Evolutionary conservation across 352 stramenopile species (phyloP).

Genomic region (Pythium graminicola): DNA sequence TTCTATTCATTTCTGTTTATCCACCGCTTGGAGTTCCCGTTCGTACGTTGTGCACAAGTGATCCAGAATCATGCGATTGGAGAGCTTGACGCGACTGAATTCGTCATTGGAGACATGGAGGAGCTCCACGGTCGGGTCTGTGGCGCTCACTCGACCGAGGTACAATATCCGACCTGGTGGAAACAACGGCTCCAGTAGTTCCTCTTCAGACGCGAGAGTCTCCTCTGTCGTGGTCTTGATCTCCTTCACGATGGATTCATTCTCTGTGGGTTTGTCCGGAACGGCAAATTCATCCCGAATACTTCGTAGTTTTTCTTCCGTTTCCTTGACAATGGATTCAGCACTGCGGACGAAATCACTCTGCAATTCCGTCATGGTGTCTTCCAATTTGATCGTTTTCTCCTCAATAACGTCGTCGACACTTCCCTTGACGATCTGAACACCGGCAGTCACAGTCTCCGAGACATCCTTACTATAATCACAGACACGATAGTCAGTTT

Average conservation of each 20-base stretch:
- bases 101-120: constrained; percentile 58
- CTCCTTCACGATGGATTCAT: neutral
- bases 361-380: constrained; percentile 41
- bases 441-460: constrained; percentile 41
- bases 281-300: no score
- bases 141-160: constrained; percentile 24
- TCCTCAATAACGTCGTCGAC: constrained; percentile 26
- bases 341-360: constrained; percentile 19
- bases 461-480: constrained; percentile 29
- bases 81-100: constrained; percentile 69
- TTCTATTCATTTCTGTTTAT: constrained; percentile 1
- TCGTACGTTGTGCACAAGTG: constrained; percentile 85
- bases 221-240: neutral
- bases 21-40: constrained; percentile 31
- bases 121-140: constrained; percentile 36
- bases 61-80: constrained; percentile 78
- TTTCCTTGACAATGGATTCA: constrained; percentile 17
- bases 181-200: constrained; percentile 52
- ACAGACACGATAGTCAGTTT: neutral
- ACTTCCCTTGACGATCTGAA: constrained; percentile 53
- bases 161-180: constrained; percentile 69
- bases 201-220: constrained; percentile 1
- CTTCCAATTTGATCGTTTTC: constrained; percentile 35
- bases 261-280: no score
- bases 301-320: neutral